Percentiles rank a stretch among this genome's conserved stretches.
Evolutionary conservation across 257 asterid species (phyloP).

Genomic region (Catharanthus roseus): DNA sequence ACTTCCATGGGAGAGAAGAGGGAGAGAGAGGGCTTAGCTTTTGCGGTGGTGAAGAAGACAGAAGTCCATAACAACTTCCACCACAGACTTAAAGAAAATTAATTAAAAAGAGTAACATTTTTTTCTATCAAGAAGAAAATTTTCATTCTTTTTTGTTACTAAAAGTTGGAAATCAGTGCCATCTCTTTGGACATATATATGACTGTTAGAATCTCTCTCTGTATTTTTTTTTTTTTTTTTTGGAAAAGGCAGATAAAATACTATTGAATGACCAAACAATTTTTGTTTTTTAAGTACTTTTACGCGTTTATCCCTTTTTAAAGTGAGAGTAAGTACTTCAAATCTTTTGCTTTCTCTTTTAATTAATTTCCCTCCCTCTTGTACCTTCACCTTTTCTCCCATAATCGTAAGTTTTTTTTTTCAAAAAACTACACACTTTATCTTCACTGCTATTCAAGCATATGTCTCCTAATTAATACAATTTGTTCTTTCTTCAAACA

Average conservation of each 20-base stretch:
- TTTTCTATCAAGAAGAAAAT: conserved; percentile 7
- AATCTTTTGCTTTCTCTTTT: not conserved
- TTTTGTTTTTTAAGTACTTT: no score
- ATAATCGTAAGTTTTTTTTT: no score
- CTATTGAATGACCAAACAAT: not conserved
- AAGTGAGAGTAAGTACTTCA: not conserved
- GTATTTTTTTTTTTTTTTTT: no score
- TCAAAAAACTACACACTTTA: no score
- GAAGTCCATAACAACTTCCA: conserved; percentile 27
- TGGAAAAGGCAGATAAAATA: no score
- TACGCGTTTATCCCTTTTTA: not conserved
- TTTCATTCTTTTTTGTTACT: not conserved
- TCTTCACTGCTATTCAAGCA: no score
- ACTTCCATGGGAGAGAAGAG: not conserved
- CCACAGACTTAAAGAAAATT: conserved; percentile 1
- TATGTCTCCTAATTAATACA: no score
- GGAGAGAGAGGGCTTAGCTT: not conserved
- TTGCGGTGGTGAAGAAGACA: conserved; percentile 10
- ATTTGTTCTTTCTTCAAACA: no score
- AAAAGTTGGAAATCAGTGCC: conserved; percentile 20
- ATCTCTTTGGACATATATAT: conserved; percentile 11
- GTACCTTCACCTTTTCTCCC: no score
- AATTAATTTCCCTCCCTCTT: no score
- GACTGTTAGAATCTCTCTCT: not conserved
- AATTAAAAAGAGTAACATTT: not conserved